These are phyloP conservation scores for Coccinonectria pachysandricola DNA, from an alignment of 2,329 filamentous ascomycete species.

Conservation along the genomic window DNA sequence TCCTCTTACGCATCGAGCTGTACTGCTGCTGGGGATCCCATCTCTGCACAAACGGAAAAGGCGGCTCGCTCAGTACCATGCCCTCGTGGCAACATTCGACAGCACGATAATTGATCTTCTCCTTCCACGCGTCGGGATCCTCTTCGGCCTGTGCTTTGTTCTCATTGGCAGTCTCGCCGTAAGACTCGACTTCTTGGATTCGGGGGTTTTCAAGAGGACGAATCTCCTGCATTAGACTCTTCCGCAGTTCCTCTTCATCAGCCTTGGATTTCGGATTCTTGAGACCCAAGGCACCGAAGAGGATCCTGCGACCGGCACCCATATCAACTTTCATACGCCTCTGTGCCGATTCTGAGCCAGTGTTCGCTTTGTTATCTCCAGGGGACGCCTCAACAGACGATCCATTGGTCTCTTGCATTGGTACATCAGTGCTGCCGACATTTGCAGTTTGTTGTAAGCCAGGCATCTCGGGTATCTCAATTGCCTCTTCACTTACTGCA, in stretches of 20 bases:
- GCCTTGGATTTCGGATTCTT: conserved; percentile 57
- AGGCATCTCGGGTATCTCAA: too few relatives aligned
- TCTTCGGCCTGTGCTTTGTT: conserved; percentile 17
- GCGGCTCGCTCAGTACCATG: conserved; percentile 60
- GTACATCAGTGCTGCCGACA: too few relatives aligned
- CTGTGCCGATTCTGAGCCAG: too few relatives aligned
- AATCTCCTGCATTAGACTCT: conserved; percentile 47
- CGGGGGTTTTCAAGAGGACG: conserved; percentile 29
- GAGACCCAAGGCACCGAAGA: conserved; percentile 64
- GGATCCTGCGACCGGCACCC: conserved; percentile 52
- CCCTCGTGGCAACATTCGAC: conserved; percentile 74
- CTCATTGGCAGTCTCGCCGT: conserved; percentile 5
- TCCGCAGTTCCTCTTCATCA: conserved; percentile 54
- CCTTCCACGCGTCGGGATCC: conserved; percentile 58
- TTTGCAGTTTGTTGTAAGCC: too few relatives aligned
- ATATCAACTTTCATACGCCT: conserved; percentile 30
- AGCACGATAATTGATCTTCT: conserved; percentile 63
- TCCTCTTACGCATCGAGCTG: conserved; percentile 35
- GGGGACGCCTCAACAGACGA: too few relatives aligned
- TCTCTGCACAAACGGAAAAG: conserved; percentile 81
- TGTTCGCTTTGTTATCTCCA: too few relatives aligned
- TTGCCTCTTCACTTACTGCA: conserved; percentile 13
- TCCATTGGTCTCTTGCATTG: conserved; percentile 3
- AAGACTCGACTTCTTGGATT: conserved; percentile 13
- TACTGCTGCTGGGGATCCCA: conserved; percentile 69